These are phyloP conservation scores for Monosporascus sp. DNA, from an alignment of 2,329 filamentous ascomycete genomes.

Conservation along the genomic window DNA sequence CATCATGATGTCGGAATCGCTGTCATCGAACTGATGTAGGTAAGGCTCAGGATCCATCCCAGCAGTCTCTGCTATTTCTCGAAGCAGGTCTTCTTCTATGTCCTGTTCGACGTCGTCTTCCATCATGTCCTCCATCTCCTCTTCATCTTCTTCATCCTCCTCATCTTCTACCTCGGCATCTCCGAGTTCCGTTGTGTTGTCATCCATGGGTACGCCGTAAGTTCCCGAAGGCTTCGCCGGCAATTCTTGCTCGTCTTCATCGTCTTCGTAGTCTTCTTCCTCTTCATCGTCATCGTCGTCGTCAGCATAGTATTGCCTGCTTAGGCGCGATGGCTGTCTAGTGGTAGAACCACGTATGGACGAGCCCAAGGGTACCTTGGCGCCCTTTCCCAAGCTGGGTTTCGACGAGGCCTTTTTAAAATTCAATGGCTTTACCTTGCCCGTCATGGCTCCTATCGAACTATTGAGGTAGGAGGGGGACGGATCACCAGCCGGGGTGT, in stretches of 20 bases:
- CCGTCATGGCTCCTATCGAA: slow-evolving; percentile 41
- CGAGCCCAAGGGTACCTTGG: slow-evolving; percentile 41
- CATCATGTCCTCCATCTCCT: slow-evolving; percentile 33
- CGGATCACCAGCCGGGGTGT: slow-evolving; percentile 51
- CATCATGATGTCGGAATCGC: slow-evolving; percentile 49
- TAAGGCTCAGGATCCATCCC: slow-evolving; percentile 8
- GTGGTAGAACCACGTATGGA: slow-evolving; percentile 36
- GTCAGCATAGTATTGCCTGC: slow-evolving; percentile 34
- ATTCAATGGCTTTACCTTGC: slow-evolving; percentile 32
- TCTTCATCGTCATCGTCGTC: slow-evolving; percentile 31
- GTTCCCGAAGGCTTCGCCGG: slow-evolving; percentile 21
- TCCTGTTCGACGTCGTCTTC: slow-evolving; percentile 31
- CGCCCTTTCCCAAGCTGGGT: slow-evolving; percentile 28
- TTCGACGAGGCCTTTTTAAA: slow-evolving; percentile 30
- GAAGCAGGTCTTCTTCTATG: slow-evolving; percentile 28
- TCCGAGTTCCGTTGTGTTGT: slow-evolving; percentile 35
- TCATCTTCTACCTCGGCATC: slow-evolving; percentile 26
- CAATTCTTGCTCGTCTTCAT: slow-evolving; percentile 31
- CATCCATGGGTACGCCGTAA: slow-evolving; percentile 27
- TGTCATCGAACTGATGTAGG: slow-evolving; percentile 19
- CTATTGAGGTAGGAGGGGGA: slow-evolving; percentile 50
- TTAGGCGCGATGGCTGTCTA: slow-evolving; percentile 47
- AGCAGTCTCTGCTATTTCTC: slow-evolving; percentile 22
- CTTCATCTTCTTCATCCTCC: slow-evolving; percentile 29
- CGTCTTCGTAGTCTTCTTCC: slow-evolving; percentile 33